These are phyloP conservation scores for Aspergillus costaricaensis DNA, from an alignment of 2,329 filamentous ascomycete species.

Conservation along the genomic window DNA sequence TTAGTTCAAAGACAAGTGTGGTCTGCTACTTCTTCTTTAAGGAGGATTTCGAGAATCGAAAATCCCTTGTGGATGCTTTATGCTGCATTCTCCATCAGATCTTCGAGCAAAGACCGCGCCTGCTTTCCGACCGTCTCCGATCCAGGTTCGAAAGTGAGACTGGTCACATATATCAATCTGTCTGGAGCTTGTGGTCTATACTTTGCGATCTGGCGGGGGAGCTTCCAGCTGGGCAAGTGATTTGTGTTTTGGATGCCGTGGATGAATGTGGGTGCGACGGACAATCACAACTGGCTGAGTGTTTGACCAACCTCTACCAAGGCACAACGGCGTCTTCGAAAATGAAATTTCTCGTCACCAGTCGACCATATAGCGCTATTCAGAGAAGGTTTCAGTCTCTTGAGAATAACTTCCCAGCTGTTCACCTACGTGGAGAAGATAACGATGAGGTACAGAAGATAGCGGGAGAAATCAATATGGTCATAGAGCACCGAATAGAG, in stretches of 20 bases:
- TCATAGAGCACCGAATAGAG: conserved; percentile 22
- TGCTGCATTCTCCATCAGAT: conserved; percentile 44
- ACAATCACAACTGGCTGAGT: conserved; percentile 22
- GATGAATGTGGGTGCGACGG: conserved; percentile 41
- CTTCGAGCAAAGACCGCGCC: conserved; percentile 26
- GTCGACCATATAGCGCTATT: conserved; percentile 27
- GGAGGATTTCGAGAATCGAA: conserved; percentile 10
- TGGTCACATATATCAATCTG: conserved; percentile 21
- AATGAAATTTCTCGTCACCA: conserved; percentile 42
- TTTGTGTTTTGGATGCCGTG: conserved; percentile 46
- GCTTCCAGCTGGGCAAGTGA: conserved; percentile 22
- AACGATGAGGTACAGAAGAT: conserved; percentile 21
- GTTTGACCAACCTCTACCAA: conserved; percentile 29
- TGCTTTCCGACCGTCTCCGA: conserved; percentile 16
- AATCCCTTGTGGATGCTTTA: conserved; percentile 22
- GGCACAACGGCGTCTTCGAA: conserved; percentile 2
- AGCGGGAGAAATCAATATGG: conserved; percentile 27
- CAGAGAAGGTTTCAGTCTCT: conserved; percentile 16
- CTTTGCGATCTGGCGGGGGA: conserved; percentile 22
- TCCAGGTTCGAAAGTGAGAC: conserved; percentile 21
- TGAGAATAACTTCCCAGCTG: conserved; percentile 12
- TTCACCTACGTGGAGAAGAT: conserved; percentile 24
- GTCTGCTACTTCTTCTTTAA: conserved; percentile 50
- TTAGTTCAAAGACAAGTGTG: background rate
- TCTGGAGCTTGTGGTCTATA: conserved; percentile 36